Conservation (phyloP, 257 asterid genomes). For the Orobanche coerulescens region DNA sequence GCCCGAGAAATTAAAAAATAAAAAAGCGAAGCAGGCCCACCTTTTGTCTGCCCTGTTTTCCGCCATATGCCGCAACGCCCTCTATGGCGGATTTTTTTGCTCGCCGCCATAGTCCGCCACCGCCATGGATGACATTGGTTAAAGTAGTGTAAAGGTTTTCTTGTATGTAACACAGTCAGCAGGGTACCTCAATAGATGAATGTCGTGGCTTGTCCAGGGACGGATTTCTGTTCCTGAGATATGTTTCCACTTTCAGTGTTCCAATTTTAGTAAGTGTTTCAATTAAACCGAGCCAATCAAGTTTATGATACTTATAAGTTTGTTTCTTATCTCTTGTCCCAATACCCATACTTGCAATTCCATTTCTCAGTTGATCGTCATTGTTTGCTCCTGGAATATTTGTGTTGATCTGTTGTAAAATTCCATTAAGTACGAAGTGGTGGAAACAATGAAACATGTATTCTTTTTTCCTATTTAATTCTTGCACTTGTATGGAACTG, state of each 20-base stretch:
- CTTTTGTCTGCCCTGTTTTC: no score
- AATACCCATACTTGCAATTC: neutral
- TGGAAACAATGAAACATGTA: no score
- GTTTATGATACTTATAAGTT: neutral
- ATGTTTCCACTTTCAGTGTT: neutral
- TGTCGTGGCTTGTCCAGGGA: neutral
- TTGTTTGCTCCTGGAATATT: neutral
- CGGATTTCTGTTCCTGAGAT: neutral
- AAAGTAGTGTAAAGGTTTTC: neutral
- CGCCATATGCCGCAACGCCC: no score
- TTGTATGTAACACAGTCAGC: neutral
- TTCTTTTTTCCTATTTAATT: slow-evolving; percentile 7
- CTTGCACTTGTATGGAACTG: slow-evolving; percentile 18
- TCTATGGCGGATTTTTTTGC: no score
- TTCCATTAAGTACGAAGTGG: no score
- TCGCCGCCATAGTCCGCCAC: no score
- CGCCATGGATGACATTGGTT: no score
- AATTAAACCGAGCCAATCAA: neutral
- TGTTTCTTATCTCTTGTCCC: neutral
- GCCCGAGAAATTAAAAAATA: no score
- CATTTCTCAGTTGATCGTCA: neutral
- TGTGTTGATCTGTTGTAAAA: no score
- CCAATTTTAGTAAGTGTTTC: neutral
- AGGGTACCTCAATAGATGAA: neutral
- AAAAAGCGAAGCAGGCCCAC: no score